Conservation (phyloP, 169 alveolate species). For the Plasmodium billcollinsi region DNA sequence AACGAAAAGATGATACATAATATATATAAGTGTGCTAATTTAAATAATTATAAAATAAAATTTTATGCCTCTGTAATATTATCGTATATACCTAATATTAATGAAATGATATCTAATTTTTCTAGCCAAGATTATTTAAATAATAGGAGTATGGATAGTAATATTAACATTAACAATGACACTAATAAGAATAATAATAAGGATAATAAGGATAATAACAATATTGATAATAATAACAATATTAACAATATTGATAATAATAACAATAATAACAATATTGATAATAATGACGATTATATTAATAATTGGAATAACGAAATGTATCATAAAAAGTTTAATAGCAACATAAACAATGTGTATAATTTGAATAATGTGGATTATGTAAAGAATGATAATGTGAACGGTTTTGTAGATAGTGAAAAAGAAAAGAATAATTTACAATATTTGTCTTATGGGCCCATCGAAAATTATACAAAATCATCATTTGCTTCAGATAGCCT, state of each 20-base stretch:
- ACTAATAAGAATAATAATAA: neutral
- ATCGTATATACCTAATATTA: constrained; percentile 34
- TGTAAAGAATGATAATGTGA: no score
- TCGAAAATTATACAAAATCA: neutral
- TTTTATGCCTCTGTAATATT: constrained; percentile 44
- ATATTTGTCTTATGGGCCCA: neutral
- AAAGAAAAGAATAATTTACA: neutral
- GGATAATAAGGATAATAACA: neutral
- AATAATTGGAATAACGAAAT: neutral
- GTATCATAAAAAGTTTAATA: neutral
- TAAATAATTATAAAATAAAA: constrained; percentile 34
- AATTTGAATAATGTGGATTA: neutral
- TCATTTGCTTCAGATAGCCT: neutral
- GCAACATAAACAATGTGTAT: neutral
- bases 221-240: neutral
- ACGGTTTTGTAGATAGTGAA: neutral
- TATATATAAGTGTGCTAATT: constrained; percentile 43
- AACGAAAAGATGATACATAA: constrained; percentile 55
- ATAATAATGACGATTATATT: neutral
- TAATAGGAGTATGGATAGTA: neutral
- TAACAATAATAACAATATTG: neutral
- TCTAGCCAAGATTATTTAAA: neutral
- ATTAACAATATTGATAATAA: neutral
- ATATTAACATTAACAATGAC: neutral
- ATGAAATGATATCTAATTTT: constrained; percentile 12